phyloP scores from a whole-genome alignment of 1,284 basidiomycete genomes.

The Ceratobasidium sp. region DNA sequence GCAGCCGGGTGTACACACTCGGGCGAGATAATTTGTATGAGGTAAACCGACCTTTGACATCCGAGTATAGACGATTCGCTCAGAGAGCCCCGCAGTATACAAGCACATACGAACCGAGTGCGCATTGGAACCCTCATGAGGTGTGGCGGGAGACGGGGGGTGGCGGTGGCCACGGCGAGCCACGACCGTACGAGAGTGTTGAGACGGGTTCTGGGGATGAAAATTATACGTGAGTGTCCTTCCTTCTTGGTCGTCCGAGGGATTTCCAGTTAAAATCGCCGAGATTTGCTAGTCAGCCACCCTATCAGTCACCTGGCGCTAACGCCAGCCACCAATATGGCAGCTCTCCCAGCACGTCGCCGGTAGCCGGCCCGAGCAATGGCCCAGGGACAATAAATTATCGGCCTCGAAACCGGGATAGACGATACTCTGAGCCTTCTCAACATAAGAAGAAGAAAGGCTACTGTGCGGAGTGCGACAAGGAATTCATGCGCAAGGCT shows the following conservation, averaged over 20 bases:
- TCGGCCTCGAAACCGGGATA: background rate
- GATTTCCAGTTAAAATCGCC: background rate
- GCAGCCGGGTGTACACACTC: constrained; percentile 20
- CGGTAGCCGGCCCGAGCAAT: constrained; percentile 12
- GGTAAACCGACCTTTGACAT: constrained; percentile 16
- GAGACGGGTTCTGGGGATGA: background rate
- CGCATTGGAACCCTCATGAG: constrained; percentile 8
- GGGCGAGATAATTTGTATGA: constrained; percentile 13
- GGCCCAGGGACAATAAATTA: background rate
- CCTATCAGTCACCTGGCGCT: background rate
- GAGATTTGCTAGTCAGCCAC: constrained; percentile 9
- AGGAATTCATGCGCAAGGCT: constrained; percentile 11
- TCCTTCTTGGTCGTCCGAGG: background rate
- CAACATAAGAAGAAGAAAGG: background rate
- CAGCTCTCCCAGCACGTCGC: background rate
- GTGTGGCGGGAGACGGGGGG: background rate
- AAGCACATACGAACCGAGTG: background rate
- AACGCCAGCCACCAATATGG: background rate
- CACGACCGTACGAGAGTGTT: background rate
- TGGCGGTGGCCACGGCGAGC: constrained; percentile 5
- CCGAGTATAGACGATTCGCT: background rate
- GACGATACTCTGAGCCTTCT: background rate
- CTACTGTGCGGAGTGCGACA: constrained; percentile 4
- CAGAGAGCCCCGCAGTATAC: constrained; percentile 23
- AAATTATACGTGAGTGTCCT: background rate